Evolutionary conservation across 2,329 filamentous ascomycete species (phyloP).

Genomic region (Ilyonectria robusta): DNA sequence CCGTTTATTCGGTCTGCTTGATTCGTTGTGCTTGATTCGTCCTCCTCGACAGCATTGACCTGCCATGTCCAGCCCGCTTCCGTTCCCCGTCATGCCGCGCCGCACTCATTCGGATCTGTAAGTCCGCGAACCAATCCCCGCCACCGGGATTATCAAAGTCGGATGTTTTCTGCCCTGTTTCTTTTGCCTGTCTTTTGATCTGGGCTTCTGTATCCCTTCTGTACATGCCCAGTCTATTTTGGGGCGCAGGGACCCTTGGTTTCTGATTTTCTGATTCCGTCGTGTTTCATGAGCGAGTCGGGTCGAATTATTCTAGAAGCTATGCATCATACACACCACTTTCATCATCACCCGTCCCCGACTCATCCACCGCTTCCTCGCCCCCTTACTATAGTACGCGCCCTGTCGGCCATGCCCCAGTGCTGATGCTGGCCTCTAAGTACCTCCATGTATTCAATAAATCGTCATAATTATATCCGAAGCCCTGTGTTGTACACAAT

Average conservation of each 20-base stretch:
- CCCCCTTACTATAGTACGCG: background rate
- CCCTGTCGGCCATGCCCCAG: slow-evolving; percentile 17
- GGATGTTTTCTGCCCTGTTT: slow-evolving; percentile 27
- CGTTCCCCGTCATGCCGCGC: slow-evolving; percentile 16
- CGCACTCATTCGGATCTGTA: slow-evolving; percentile 32
- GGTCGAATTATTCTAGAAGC: slow-evolving; percentile 42
- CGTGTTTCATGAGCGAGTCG: slow-evolving; percentile 34
- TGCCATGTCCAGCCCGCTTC: slow-evolving; percentile 4
- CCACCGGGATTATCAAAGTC: slow-evolving; percentile 25
- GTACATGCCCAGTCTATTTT: slow-evolving; percentile 11
- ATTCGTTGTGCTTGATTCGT: slow-evolving; percentile 3
- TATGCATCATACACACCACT: slow-evolving; percentile 27
- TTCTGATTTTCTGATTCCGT: slow-evolving; percentile 18
- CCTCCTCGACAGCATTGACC: background rate
- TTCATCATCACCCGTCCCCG: slow-evolving; percentile 7
- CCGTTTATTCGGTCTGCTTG: background rate
- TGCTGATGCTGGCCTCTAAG: slow-evolving; percentile 17
- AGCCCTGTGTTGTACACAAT: background rate
- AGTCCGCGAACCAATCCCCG: slow-evolving; percentile 38
- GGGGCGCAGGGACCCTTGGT: slow-evolving; percentile 5
- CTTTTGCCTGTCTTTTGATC: background rate
- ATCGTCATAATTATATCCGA: background rate
- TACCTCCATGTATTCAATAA: slow-evolving; percentile 7
- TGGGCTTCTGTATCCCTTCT: slow-evolving; percentile 3
- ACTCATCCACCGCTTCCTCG: background rate